These are phyloP conservation scores for Bimuria novae-zelandiae DNA, from an alignment of 2,329 filamentous ascomycete genomes.

Conservation along the genomic window DNA sequence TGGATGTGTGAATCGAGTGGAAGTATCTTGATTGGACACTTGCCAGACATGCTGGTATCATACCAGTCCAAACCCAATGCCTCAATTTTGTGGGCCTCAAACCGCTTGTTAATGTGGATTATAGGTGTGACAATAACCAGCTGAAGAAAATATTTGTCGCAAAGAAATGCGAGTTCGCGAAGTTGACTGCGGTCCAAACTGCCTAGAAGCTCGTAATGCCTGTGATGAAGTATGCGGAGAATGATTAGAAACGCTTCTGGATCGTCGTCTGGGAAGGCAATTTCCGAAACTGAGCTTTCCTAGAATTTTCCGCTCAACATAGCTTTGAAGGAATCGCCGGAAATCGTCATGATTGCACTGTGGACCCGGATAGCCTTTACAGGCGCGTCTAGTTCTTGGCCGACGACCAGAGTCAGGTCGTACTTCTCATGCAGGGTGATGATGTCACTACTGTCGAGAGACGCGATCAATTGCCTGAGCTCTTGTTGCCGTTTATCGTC, in stretches of 20 bases:
- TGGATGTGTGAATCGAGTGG: not conserved
- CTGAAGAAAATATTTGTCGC: not conserved
- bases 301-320: conserved; percentile 12
- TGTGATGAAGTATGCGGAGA: conserved; percentile 34
- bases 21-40: not conserved
- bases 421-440: not conserved
- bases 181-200: not conserved
- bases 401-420: not conserved
- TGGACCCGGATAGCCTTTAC: not conserved
- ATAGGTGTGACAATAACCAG: no score
- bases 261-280: conserved; percentile 35
- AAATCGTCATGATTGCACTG: not conserved
- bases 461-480: not conserved
- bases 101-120: no score
- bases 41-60: no score
- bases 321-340: not conserved
- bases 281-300: conserved; percentile 10
- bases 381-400: not conserved
- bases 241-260: conserved; percentile 27
- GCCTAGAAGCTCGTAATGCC: conserved; percentile 10
- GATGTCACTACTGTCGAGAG: not conserved
- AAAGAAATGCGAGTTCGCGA: not conserved
- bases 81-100: no score
- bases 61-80: no score
- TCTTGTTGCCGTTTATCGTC: no score